Conservation (phyloP, 192 early-diverging fungal species). For the Diversispora eburnea region DNA sequence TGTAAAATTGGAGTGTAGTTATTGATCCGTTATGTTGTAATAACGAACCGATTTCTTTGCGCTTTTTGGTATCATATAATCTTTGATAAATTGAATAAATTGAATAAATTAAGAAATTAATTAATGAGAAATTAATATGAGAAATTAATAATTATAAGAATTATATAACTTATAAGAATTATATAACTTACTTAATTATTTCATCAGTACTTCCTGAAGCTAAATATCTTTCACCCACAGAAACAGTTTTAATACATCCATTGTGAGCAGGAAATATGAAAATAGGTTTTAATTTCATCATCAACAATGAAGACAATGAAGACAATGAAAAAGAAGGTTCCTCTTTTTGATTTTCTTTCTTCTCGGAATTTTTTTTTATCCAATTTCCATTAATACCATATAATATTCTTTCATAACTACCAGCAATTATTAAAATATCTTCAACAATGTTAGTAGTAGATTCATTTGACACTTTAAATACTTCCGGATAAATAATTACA, state of each 20-base stretch:
- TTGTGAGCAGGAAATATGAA: constrained; percentile 97
- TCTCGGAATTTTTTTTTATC: constrained; percentile 35
- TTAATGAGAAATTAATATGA: neutral
- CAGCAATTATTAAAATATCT: constrained; percentile 65
- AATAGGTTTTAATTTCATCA: constrained; percentile 58
- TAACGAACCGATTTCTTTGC: constrained; percentile 87
- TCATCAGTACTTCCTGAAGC: constrained; percentile 97
- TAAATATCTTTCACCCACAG: constrained; percentile 71
- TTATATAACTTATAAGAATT: neutral
- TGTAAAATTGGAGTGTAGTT: constrained; percentile 78
- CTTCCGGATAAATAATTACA: too few species aligned
- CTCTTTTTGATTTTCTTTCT: constrained; percentile 9
- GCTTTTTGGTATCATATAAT: constrained; percentile 80
- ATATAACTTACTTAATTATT: constrained; percentile 63
- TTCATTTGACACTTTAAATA: too few species aligned
- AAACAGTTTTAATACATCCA: constrained; percentile 86
- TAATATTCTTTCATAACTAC: constrained; percentile 96
- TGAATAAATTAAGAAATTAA: too few species aligned
- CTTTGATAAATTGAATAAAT: constrained; percentile 28
- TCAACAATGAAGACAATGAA: constrained; percentile 6
- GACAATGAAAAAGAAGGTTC: neutral
- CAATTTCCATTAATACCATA: constrained; percentile 82
- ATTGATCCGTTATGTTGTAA: constrained; percentile 92
- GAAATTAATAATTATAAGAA: neutral
- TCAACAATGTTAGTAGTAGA: constrained; percentile 23